Evolutionary conservation across 2,329 filamentous ascomycete genomes (phyloP), one percentile per base, ranked within the genome.

Genomic region (Xylariaceae sp.): DNA sequence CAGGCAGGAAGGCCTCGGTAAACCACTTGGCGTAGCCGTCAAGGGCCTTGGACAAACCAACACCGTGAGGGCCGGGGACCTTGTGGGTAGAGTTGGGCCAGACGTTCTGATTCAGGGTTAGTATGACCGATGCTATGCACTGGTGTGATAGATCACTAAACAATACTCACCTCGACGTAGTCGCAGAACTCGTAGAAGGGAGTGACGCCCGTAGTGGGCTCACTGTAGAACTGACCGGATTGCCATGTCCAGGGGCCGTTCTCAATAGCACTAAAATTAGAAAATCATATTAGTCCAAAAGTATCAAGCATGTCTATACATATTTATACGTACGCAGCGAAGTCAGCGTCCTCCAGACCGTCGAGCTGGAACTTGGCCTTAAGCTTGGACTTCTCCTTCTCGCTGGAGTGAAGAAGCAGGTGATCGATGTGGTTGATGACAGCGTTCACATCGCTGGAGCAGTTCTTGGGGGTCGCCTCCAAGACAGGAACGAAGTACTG

Each of bases 241-340:
- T 86, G 84, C 82, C 83, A 86, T 5, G 77, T 68, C 76, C 79
- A 85, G 0, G 83, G 83, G 1, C 82, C 84, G 52, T 79, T 79
- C 65, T 80, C 74, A 34, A 86, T 72, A 0, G 78, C 80, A 55
- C 62, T 64, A 18, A 23, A 55, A 45, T 10, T 9, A 8, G 39
- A 8, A 15, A 8, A 11, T 5, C 4, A 37, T 15, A n/a, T 62
- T 6, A 61, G 57, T 53, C 45, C 23, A 15, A 35, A 18, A 2
- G 3, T 9, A 17, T 35, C 34, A 2, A 13, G 23, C 4, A 17
- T 18, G 23, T 50, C 23, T 42, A 49, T 9, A 11, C 1, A 45
- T 18, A 30, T 30, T 30, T 30, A 45, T 35, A 58, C 62, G 62
- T 58, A 64, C 62, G 76, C 77, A 56, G 57, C 80, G 74, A 73